Conservation (phyloP, 352 stramenopile genomes). For the Phytophthora uliginosa region DNA sequence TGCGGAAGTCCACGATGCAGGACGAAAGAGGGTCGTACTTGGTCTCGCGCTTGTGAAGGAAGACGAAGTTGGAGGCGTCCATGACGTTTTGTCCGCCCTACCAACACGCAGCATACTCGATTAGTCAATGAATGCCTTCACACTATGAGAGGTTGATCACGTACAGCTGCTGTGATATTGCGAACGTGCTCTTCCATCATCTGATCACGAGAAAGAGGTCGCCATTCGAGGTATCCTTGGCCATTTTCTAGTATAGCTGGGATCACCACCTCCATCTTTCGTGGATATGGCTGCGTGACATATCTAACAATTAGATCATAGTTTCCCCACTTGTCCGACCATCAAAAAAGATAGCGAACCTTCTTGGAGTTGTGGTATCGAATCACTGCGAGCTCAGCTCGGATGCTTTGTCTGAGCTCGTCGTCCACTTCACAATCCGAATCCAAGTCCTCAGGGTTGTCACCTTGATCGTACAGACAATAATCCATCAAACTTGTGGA, state of each 20-base stretch:
- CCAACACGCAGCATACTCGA: not conserved
- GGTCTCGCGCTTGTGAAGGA: conserved; percentile 88
- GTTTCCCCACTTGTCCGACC: not conserved
- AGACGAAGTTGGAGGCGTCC: conserved; percentile 81
- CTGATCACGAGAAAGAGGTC: conserved; percentile 75
- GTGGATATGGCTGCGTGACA: conserved; percentile 54
- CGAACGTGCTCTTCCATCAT: conserved; percentile 85
- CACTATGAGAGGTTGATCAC: conserved; percentile 2
- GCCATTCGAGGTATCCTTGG: conserved; percentile 73
- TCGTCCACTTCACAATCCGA: conserved; percentile 86
- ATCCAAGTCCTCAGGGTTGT: conserved; percentile 88
- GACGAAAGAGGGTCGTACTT: conserved; percentile 94
- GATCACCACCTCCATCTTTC: conserved; percentile 90
- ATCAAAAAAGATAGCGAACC: conserved; percentile 26
- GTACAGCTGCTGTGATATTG: conserved; percentile 67
- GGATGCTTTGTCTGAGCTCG: conserved; percentile 79
- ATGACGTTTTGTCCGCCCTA: conserved; percentile 88
- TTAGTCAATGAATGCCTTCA: conserved; percentile 1
- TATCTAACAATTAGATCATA: not conserved
- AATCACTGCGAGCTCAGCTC: conserved; percentile 77
- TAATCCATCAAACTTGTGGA: conserved; percentile 90
- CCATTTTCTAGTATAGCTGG: conserved; percentile 75
- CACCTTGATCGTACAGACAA: conserved; percentile 85
- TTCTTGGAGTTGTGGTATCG: conserved; percentile 83
- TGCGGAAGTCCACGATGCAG: conserved; percentile 94